Evolutionary conservation across 2,329 filamentous ascomycete genomes (phyloP).

Genomic region (Penicillium vulpinum): DNA sequence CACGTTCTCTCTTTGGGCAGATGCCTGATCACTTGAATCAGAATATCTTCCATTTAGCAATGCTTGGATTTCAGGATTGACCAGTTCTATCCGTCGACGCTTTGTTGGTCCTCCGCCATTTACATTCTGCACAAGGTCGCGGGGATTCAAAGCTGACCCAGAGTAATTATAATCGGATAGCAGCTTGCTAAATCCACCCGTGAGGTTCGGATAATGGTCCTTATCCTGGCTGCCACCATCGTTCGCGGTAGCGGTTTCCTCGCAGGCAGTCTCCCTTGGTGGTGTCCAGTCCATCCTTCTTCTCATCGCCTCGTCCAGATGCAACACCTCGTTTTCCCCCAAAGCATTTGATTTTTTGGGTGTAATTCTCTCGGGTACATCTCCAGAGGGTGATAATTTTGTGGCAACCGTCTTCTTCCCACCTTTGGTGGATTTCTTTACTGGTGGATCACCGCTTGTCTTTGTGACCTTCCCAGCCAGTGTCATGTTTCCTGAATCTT

Average conservation of each 20-base stretch:
- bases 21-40: constrained; percentile 9
- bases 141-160: constrained; percentile 16
- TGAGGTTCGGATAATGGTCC: neutral
- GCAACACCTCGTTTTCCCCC: constrained; percentile 24
- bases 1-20: constrained; percentile 16
- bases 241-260: constrained; percentile 24
- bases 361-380: neutral
- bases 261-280: constrained; percentile 45
- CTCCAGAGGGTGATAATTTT: neutral
- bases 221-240: constrained; percentile 3
- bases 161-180: constrained; percentile 46
- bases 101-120: constrained; percentile 35
- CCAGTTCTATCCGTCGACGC: constrained; percentile 39
- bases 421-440: constrained; percentile 14
- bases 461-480: constrained; percentile 42
- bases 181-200: constrained; percentile 35
- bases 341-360: constrained; percentile 18
- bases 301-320: constrained; percentile 51
- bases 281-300: constrained; percentile 70
- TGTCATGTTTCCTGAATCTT: constrained; percentile 33
- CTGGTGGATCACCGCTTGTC: constrained; percentile 16
- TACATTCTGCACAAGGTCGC: constrained; percentile 13
- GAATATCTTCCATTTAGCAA: constrained; percentile 6
- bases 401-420: constrained; percentile 10
- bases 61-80: constrained; percentile 25